A percentile compares a stretch with the other conserved stretches of the same genome.
phyloP scores from a whole-genome alignment of 257 asterid species.

The Solanum chilense region DNA sequence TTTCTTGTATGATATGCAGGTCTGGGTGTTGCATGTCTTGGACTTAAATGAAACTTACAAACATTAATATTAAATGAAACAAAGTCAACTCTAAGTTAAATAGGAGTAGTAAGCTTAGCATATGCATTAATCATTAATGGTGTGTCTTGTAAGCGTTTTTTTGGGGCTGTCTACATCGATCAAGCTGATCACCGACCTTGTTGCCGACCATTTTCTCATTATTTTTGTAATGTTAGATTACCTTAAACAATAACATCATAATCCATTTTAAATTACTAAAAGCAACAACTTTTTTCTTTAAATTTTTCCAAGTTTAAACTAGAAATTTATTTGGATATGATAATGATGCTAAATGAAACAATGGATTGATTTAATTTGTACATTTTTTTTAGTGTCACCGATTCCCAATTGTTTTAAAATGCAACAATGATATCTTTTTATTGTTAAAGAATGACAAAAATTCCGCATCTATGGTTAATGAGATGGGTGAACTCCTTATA shows the following conservation, averaged over 20 bases:
- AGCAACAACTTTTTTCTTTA: background rate
- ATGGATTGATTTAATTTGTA: background rate
- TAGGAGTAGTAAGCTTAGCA: background rate
- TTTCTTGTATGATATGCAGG: background rate
- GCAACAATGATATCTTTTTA: background rate
- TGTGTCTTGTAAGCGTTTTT: background rate
- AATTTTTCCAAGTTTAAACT: background rate
- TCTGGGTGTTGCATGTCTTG: background rate
- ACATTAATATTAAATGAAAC: background rate
- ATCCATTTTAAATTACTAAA: too few species aligned
- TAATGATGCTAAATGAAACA: background rate
- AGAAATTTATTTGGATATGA: background rate
- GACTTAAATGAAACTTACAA: background rate
- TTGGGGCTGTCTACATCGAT: background rate
- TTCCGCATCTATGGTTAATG: accelerated
- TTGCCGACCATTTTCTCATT: background rate
- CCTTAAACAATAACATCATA: too few species aligned
- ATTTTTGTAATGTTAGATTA: too few species aligned
- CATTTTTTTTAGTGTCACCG: too few species aligned
- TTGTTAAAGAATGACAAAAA: too few species aligned
- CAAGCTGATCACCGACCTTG: background rate
- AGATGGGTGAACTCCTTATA: too few species aligned
- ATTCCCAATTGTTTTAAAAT: background rate
- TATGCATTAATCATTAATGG: background rate
- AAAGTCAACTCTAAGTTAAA: background rate